Percentiles rank a stretch among this genome's conserved stretches.
Evolutionary conservation across 306 rosid genomes (phyloP).

Genomic region (Sicyos baderoa): DNA sequence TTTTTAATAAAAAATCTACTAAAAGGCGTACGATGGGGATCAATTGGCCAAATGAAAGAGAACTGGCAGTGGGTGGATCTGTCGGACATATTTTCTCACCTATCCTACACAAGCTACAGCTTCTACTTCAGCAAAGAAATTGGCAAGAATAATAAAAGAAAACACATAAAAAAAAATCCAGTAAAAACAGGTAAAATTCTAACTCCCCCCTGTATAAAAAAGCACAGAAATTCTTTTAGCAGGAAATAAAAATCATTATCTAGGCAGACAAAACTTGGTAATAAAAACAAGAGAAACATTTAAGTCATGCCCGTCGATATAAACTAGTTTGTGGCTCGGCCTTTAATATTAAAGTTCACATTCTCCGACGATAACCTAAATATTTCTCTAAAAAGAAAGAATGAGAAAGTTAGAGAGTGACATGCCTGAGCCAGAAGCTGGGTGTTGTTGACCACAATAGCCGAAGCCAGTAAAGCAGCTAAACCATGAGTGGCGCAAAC

Average conservation of each 20-base stretch:
- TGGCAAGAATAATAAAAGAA: not conserved
- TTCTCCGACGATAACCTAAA: no score
- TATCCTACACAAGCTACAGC: not conserved
- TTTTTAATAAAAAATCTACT: not conserved
- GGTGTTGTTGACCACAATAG: slow-evolving; percentile 52
- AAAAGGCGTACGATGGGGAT: no score
- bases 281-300: no score
- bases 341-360: no score
- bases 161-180: not conserved
- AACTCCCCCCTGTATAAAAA: no score
- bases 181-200: not conserved
- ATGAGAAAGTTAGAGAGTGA: not conserved
- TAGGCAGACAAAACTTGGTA: not conserved
- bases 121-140: not conserved
- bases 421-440: slow-evolving; percentile 53
- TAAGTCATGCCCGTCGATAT: no score
- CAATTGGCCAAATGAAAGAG: no score
- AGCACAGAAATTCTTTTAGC: no score
- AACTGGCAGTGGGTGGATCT: no score
- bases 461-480: slow-evolving; percentile 44
- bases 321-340: no score
- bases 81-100: no score
- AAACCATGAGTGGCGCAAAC: slow-evolving; percentile 46
- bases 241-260: no score
- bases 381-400: not conserved